Conservation (phyloP, 2,329 filamentous ascomycete species). For the Cylindrodendrum hubeiense region DNA sequence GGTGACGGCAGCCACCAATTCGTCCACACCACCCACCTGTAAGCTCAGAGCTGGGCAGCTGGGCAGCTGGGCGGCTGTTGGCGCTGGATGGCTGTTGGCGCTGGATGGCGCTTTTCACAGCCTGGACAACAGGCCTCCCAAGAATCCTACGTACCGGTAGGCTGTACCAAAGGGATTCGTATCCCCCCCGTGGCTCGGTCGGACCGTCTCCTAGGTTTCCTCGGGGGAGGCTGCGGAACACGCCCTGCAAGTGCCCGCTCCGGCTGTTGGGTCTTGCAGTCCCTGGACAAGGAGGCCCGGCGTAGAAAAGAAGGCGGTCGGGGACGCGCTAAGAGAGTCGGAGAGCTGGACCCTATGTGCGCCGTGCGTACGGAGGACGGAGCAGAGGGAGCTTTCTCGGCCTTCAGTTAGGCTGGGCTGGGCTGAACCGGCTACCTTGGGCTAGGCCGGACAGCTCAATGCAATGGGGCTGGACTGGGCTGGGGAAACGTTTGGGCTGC, state of each 20-base stretch:
- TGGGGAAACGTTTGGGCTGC: constrained; percentile 1
- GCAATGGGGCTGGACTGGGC: constrained; percentile 6
- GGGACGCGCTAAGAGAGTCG: constrained; percentile 20
- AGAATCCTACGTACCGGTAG: background rate
- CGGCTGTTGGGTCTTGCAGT: background rate
- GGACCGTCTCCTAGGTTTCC: background rate
- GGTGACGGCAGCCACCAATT: constrained; percentile 17
- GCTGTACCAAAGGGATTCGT: constrained; percentile 1
- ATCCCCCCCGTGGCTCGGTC: constrained; percentile 1
- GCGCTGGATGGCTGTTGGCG: constrained; percentile 4
- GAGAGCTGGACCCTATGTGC: constrained; percentile 5
- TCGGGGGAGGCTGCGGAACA: constrained; percentile 6
- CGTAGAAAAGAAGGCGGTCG: constrained; percentile 28
- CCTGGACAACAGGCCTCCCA: constrained; percentile 1
- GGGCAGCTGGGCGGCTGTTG: constrained; percentile 7
- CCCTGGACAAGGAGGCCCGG: constrained; percentile 10
- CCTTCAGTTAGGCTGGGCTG: constrained; percentile 14
- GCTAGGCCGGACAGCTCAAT: constrained; percentile 10
- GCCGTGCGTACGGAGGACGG: constrained; percentile 3
- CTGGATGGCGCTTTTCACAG: background rate
- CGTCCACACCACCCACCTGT: constrained; percentile 4
- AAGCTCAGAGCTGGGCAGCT: constrained; percentile 8
- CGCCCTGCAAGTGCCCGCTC: constrained; percentile 8
- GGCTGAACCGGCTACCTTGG: background rate
- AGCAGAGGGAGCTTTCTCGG: constrained; percentile 1